A percentile compares a stretch with the other conserved stretches of the same genome.
Conservation (phyloP, 2,329 filamentous ascomycete genomes). For the Colletotrichum acutatum region DNA sequence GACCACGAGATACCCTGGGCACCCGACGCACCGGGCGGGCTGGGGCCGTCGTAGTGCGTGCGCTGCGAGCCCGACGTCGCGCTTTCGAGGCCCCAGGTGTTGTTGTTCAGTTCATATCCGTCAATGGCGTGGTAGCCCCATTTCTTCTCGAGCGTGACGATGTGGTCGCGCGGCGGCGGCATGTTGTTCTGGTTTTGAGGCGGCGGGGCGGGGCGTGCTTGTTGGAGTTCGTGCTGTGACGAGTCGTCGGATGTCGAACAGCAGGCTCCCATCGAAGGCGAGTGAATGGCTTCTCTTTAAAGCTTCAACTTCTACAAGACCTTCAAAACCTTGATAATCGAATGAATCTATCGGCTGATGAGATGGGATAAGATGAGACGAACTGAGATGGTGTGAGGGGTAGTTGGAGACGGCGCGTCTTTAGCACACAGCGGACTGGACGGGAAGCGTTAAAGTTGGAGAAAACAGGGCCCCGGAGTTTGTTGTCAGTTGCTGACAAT, state of each 20-base stretch:
- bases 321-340: background rate
- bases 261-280: conserved; percentile 9
- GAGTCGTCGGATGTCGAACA: conserved; percentile 15
- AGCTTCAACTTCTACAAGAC: background rate
- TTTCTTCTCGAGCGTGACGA: conserved; percentile 41
- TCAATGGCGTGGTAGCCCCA: conserved; percentile 44
- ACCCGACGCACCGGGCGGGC: conserved; percentile 39
- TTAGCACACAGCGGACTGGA: background rate
- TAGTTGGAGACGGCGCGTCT: background rate
- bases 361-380: background rate
- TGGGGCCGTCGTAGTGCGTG: conserved; percentile 50
- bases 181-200: conserved; percentile 12
- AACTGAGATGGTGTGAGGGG: background rate
- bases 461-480: background rate
- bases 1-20: conserved; percentile 49
- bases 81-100: conserved; percentile 53
- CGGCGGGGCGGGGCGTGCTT: conserved; percentile 4
- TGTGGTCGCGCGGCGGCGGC: conserved; percentile 37
- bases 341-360: background rate
- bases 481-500: background rate
- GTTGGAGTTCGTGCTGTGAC: conserved; percentile 8
- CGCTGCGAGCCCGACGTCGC: conserved; percentile 53
- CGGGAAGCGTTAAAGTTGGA: background rate
- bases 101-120: conserved; percentile 51
- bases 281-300: background rate